Base-by-base conservation (phyloP, 768 basidiomycete species). In the Hygrophoropsis aurantiaca region DNA sequence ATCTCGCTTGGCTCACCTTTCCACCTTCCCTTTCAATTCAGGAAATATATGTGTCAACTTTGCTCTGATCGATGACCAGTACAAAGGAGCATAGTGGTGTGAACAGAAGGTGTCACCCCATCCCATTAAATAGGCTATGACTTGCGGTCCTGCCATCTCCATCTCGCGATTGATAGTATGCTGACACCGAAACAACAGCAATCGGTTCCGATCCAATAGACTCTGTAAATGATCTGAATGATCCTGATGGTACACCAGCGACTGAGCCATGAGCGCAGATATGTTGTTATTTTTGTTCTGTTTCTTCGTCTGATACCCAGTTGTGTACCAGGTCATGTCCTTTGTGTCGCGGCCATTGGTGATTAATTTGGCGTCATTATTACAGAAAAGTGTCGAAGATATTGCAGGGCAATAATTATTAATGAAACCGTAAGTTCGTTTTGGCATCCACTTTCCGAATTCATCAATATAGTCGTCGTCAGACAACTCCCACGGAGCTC, bases 291-390 rank as follows among this genome's bases (percentile, higher is more conserved):
- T 16, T 2, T 34, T 39, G 15, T 27, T 42, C 30, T 36, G 74
- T 11, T 66, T 66, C 50, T 77, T 78, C 0, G 62, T 56, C 0
- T 54, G 47, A 44, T 77, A 77, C 0, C 10, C 41, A 0, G 62
- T 69, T 1, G 68, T 43, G 45, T 77, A 77, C 38, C 54, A 72
- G 0, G 61, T 45, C 0, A 64, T 38, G 26, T 69, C 59, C 16
- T 47, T 60, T 0, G 74, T 73, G 2, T 71, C 68, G 0, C 18
- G 6, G 0, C 66, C 63, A 56, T 68, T 69, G 0, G 68, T 71
- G 0, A 77, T 18, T 0, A 78, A 48, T 40, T 78, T 78, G 0
- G 37, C 36, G 45, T 79, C 71, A 43, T 76, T 67, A 46, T 79
- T 78, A 26, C 26, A 41, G 24, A n/a, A 26, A 16, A 41, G 40